Evolutionary conservation across 306 rosid genomes (phyloP), one percentile per base, ranked within the genome.

Genomic region (Carpinus fangiana): DNA sequence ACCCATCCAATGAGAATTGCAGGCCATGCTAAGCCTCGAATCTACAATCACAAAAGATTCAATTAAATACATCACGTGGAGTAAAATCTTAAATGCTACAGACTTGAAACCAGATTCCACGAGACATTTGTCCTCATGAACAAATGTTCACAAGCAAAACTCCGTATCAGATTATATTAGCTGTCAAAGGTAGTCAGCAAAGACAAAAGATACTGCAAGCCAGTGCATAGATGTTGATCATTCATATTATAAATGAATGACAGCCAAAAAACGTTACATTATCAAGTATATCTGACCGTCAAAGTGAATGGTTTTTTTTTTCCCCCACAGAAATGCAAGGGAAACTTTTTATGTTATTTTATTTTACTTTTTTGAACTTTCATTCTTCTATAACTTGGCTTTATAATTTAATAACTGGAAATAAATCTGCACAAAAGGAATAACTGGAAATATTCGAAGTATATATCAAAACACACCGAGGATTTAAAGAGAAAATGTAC

Each of bases 1-100:
- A 90, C 87, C 89, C 88, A 88, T 78, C 93, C 93, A 56, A 84
- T 81, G 75, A 90, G 93, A 55, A 90, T 65, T 77, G 93, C 91
- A 76, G 91, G 91, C 93, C 91, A 90, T 1, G 93, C 91, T 75
- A 88, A 84, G 34, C 93, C 90, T 72, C 91, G 90, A 74, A 90
- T 88, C 91, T 90, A 79, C 75, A 13, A 81, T 46, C 47, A 68
- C 72, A 78, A 75, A 52, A 48, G n/a, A 81, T 46, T 21, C 31
- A 18, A 5, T 28, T 28, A 51, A 71, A 85, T 50, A 79, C 82
- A 76, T 21, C 50, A 68, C 70, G 67, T 76, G 53, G 56, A 65
- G 20, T 2, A 76, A 61, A 76, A 56, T 21, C 48, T 26, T 72
- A 76, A 12, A 81, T 51, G 12, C 36, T 7, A 8, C 1, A 36